Evolutionary conservation across 108 stramenopile species (phyloP).

Genomic region (Parmales sp.): DNA sequence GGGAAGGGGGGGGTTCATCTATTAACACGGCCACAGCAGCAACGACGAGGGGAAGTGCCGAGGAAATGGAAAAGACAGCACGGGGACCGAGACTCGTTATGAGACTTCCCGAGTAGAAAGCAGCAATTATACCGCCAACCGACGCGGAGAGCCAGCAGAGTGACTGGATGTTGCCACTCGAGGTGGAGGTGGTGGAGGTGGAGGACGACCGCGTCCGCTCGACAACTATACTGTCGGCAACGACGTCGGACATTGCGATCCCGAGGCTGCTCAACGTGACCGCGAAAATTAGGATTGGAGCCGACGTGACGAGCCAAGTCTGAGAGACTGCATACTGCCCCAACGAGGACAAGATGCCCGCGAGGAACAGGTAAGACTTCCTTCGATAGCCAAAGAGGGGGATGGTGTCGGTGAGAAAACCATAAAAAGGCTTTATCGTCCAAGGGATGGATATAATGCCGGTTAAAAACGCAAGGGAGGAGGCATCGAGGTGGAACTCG

Average conservation of each 20-base stretch:
- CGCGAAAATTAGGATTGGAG: no score
- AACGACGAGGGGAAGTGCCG: no score
- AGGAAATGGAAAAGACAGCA: no score
- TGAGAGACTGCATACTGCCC: background rate
- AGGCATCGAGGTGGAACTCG: slow-evolving; percentile 79
- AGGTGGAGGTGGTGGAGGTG: background rate
- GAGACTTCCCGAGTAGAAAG: slow-evolving; percentile 76
- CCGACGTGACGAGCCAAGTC: no score
- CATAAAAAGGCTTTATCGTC: slow-evolving; percentile 87
- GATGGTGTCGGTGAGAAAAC: slow-evolving; percentile 77
- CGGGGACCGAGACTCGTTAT: slow-evolving; percentile 73
- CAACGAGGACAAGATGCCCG: slow-evolving; percentile 35
- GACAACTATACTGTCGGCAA: slow-evolving; percentile 91
- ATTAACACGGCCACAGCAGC: no score
- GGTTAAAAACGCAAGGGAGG: slow-evolving; percentile 72
- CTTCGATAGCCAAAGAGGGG: slow-evolving; percentile 76
- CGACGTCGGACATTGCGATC: slow-evolving; percentile 85
- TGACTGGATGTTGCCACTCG: slow-evolving; percentile 47
- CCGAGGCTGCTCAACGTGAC: slow-evolving; percentile 25
- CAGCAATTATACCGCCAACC: slow-evolving; percentile 73
- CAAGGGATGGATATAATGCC: slow-evolving; percentile 79
- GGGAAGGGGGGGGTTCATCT: no score
- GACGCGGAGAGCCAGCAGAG: slow-evolving; percentile 83
- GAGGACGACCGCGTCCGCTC: slow-evolving; percentile 42
- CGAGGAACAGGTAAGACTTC: slow-evolving; percentile 62